Base-by-base conservation (phyloP, 139 green algal genomes). In the Chlorokybus atmophyticus region DNA sequence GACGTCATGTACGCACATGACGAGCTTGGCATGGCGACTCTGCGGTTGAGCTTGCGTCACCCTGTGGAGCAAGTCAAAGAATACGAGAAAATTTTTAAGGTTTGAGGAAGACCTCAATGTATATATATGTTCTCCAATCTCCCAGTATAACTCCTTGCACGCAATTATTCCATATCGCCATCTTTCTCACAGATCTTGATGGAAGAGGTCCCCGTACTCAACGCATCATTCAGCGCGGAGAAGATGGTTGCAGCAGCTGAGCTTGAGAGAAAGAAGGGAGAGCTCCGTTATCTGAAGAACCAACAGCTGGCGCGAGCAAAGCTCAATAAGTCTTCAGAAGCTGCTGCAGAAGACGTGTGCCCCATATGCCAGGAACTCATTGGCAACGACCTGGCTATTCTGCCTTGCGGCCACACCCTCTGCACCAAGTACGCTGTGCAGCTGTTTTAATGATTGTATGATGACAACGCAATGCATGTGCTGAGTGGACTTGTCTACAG, bases 21-120 rank as follows among this genome's bases (percentile, higher is more conserved):
- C 50, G 87, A 95, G 75, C 76, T 95, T 57, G 68, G 65, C 7
- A 92, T 93, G 87, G 73, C 75, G 4, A 70, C 57, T n/a, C 76
- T 78, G 66, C 67, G 84, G 17, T 80, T 93, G n/a, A 60, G 64
- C 10, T 63, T 82, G 27, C 50, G 66, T 26, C 29, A 32, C 27
- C 41, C 52, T 17, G 64, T 68, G n/a, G 75, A 78, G 63, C 7
- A 21, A 42, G 60, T 83, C 4, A 57, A 42, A 24, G 35, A 74
- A 4, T 57, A 80, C 32, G 78, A 88, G 57, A 54, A 60, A 40
- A 62, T 75, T 5, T 84, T 80, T 53, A 80, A 79, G 56, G 52
- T 89, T 27, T 61, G 72, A 4, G 38, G n/a, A n/a, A n/a, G n/a
- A n/a, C n/a, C n/a, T n/a, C n/a, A n/a, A n/a, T n/a, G n/a, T n/a